Conservation (phyloP, 2,329 filamentous ascomycete species). For the Gremmenia infestans region DNA sequence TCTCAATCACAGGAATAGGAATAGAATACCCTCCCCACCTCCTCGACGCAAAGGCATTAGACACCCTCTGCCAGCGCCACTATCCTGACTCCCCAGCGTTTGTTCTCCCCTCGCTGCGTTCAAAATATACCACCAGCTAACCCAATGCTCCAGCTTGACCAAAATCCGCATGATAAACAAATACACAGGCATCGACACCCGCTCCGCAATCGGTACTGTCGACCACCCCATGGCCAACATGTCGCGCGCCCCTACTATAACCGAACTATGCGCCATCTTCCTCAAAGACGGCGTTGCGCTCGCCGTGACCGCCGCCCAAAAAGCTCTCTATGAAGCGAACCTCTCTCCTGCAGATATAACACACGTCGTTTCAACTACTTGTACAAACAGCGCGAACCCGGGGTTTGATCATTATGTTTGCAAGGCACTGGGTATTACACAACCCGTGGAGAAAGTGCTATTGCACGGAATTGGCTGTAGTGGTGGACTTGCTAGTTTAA, state of each 20-base stretch:
- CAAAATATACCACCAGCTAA: constrained; percentile 2
- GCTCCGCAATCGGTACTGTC: constrained; percentile 56
- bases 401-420: constrained; percentile 63
- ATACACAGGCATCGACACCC: constrained; percentile 59
- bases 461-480: constrained; percentile 63
- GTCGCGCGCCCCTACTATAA: constrained; percentile 47
- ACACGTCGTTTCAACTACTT: constrained; percentile 63
- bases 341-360: constrained; percentile 52
- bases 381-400: constrained; percentile 65
- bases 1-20: constrained; percentile 56
- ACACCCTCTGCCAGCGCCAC: constrained; percentile 49
- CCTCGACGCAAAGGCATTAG: constrained; percentile 46
- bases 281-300: constrained; percentile 53
- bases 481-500: constrained; percentile 56
- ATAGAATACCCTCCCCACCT: constrained; percentile 55
- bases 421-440: constrained; percentile 51
- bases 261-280: constrained; percentile 50
- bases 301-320: constrained; percentile 48
- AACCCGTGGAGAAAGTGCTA: constrained; percentile 57
- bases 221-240: constrained; percentile 59
- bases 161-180: constrained; percentile 60
- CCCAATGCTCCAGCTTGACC: constrained; percentile 44
- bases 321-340: constrained; percentile 51
- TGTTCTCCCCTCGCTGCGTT: constrained; percentile 27
- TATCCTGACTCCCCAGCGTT: constrained; percentile 57